Conservation (phyloP, 2,329 filamentous ascomycete species). For the Aspergillus calidoustus region DNA sequence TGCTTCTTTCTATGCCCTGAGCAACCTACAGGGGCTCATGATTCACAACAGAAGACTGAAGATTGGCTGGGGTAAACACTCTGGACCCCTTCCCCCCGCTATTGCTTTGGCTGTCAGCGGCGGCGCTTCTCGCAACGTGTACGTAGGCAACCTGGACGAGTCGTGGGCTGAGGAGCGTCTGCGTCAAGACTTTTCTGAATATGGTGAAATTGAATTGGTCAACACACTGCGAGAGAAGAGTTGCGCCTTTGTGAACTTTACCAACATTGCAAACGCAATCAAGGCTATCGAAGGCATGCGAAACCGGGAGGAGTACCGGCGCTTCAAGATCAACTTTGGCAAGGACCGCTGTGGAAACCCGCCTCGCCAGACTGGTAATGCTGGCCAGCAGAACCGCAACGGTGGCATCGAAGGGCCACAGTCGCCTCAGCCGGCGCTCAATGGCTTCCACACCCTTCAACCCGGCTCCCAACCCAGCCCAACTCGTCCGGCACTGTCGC, state of each 20-base stretch:
- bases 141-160: conserved; percentile 96
- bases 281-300: conserved; percentile 97
- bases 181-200: conserved; percentile 95
- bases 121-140: conserved; percentile 97
- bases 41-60: conserved; percentile 98
- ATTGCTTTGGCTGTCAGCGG: conserved; percentile 96
- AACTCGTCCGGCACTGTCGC: conserved; percentile 58
- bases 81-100: conserved; percentile 89
- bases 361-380: conserved; percentile 78
- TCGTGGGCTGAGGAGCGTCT: conserved; percentile 96
- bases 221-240: conserved; percentile 98
- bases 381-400: conserved; percentile 69
- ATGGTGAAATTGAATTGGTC: conserved; percentile 95
- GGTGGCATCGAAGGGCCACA: conserved; percentile 56
- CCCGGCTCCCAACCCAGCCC: conserved; percentile 64
- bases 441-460: conserved; percentile 60
- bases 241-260: conserved; percentile 99
- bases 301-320: conserved; percentile 92
- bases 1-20: conserved; percentile 95
- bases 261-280: conserved; percentile 99
- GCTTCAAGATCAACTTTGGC: conserved; percentile 99
- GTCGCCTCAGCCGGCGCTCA: conserved; percentile 60
- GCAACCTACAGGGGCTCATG: conserved; percentile 97
- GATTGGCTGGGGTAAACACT: conserved; percentile 99
- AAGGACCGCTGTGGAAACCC: conserved; percentile 98